Base-by-base conservation (phyloP, 768 basidiomycete species). In the Xanthoconium purpureum region DNA sequence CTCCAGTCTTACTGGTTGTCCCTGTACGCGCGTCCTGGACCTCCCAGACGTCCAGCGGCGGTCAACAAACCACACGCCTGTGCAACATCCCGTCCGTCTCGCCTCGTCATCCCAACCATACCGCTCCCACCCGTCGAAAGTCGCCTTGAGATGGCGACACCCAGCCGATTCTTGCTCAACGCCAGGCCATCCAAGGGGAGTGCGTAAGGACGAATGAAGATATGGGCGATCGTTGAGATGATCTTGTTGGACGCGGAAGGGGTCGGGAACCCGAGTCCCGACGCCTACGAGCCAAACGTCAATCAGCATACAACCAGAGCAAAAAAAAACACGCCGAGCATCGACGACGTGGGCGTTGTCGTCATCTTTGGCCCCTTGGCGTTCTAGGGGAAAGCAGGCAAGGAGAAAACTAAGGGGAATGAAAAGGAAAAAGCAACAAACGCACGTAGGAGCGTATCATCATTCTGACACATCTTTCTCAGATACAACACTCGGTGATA, bases 381-480 rank as follows among this genome's bases (percentile, higher is more conserved):
- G 32, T 20, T 11, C 15, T 29, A 17, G 24, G 28, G 17, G 30
- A 30, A 50, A 18, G 20, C 17, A 38, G 18, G 17, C 17, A 33
- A n/a, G 7, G 8, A 17, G 33, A 28, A 38, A 44, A 24, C 24
- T 1, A 11, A 45, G 29, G 3, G 24, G 20, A 14, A 24, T 2
- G 24, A 24, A 4, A 24, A 24, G 29, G 36, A 29, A 24, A n/a
- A 47, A 13, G 29, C n/a, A 38, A 8, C 15, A 29, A 29, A 75
- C 85, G 64, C 60, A 89, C 88, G 80, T 15, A 77, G 69, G 15
- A 92, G 75, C 3, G 86, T 87, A 52, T 91, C 89, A 32, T 92
- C 90, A 64, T 91, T 90, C 65, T 90, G 89, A n/a, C 91, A 71
- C 67, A 92, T 85, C 70, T 84, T 85, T 37, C 90, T 90, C 6